Base-by-base conservation (phyloP, 164 flowering plant genomes). In the Litsea cubeba region DNA sequence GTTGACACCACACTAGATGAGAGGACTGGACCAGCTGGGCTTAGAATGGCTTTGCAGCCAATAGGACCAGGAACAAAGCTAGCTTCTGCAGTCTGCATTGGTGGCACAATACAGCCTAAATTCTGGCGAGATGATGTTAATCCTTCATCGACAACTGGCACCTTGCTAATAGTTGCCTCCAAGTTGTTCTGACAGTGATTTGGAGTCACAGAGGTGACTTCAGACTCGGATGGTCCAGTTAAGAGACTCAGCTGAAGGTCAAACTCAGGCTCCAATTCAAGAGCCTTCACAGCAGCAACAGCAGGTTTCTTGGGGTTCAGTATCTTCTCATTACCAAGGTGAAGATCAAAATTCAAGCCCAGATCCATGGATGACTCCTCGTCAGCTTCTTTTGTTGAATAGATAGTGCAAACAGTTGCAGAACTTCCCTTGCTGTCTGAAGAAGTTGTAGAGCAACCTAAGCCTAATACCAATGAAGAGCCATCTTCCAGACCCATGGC, bases 381-480 rank as follows among this genome's bases (percentile, higher is more conserved):
- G 32, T 71, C 73, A 5, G 81, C 85, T 84, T 94, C 98, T 82
- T 91, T 94, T 70, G 89, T 87, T 12, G 97, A 94, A 72, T 95
- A 89, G 69, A 87, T 74, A 51, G 89, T 91, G 84, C 93, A 88
- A 69, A 87, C 95, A 82, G 95, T 89, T 70, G 87, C 90, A 58
- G 96, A 88, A 75, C 96, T 92, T 35, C 87, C 97, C 82, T 94
- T 94, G 81, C 97, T 94, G 69, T 92, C 97, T 18, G 95, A 91
- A 62, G 97, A 92, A 75, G 97, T 94, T 60, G 90, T 82, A 7
- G 92, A 83, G 30, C 73, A 87, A 50, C 95, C 94, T 32, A 94
- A 81, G 68, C 90, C 88, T 57, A 90, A 91, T 71, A 78, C 77
- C 71, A 90, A 74, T 7, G 90, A 83, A 54, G 91, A 88, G 15